Base-by-base conservation (phyloP, 225 moss, liverwort and hornwort genomes). In the Thuidium tamariscinum region DNA sequence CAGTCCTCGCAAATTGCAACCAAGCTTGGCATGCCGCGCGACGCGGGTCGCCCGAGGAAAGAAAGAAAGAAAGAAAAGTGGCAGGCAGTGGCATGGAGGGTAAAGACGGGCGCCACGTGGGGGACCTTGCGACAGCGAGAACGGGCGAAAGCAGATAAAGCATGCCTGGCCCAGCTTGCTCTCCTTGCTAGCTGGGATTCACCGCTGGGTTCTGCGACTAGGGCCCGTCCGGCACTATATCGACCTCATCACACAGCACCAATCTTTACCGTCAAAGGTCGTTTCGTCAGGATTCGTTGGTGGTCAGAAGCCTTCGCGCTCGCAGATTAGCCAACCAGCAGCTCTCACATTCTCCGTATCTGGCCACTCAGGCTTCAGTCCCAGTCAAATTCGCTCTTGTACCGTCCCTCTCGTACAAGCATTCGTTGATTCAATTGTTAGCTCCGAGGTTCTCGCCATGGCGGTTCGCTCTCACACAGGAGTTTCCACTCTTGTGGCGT, bases 81-180 rank as follows among this genome's bases (percentile, higher is more conserved):
- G 73, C 81, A 81, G 63, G 17, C 64, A 36, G n/a, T 10, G 16
- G 81, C 67, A 79, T 48, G 79, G 69, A 70, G 70, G 70, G 70
- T 69, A 23, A 57, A 36, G 4, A 63, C 23, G 20, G 25, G 56
- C 63, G 87, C 84, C 85, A 85, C 88, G 82, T 79, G 65, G 66
- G 82, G 51, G 39, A 5, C 13, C 6, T 37, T 6, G 77, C 16
- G 3, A 3, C 68, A 56, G 77, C 69, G 69, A 64, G 62, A 52
- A 64, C 32, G n/a, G 34, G 22, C 56, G 76, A 82, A 61, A 87
- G 70, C 55, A 82, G 87, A 87, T 87, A 90, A 64, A 87, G 63
- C 87, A 85, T 77, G 76, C 87, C 90, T 85, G 84, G 87, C 76
- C 86, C 46, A 87, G 51, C 75, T 27, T 44, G 52, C 76, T 84